These are phyloP conservation scores for Coemansia sp. DNA, from an alignment of 192 early-diverging fungal genomes.

Conservation along the genomic window DNA sequence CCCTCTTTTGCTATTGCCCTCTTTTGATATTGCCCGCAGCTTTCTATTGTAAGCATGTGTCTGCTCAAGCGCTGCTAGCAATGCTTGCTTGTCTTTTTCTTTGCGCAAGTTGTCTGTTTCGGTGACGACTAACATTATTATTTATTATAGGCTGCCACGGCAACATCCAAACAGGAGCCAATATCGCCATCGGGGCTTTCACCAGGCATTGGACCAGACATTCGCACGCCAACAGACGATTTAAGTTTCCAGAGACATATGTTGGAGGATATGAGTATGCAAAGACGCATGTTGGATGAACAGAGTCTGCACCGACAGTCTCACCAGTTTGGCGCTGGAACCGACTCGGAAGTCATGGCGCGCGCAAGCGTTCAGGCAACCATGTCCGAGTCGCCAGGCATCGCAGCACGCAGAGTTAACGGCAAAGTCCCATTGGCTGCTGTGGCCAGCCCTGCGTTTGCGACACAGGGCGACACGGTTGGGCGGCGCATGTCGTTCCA, in stretches of 20 bases:
- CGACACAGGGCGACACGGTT: not conserved
- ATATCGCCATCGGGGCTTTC: constrained; percentile 1
- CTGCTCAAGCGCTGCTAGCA: no score
- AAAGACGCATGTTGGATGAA: constrained; percentile 7
- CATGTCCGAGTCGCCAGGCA: constrained; percentile 23
- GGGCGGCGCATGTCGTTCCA: constrained; percentile 33
- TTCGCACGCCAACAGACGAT: constrained; percentile 3
- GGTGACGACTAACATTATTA: not conserved
- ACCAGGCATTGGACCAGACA: not conserved
- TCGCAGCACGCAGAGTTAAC: constrained; percentile 2
- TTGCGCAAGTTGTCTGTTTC: not conserved
- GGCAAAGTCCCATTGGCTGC: not conserved
- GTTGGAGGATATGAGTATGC: constrained; percentile 5
- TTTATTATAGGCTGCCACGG: not conserved
- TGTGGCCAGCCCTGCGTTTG: not conserved
- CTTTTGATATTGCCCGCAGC: not conserved
- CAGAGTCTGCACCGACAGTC: constrained; percentile 9
- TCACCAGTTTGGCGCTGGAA: constrained; percentile 4
- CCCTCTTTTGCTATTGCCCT: not conserved
- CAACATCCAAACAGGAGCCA: not conserved
- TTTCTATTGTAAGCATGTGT: no score
- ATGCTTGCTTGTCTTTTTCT: not conserved
- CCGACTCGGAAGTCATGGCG: constrained; percentile 36
- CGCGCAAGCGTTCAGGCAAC: constrained; percentile 35
- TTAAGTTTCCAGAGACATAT: not conserved